A percentile compares a stretch with the other conserved stretches of the same genome.
Evolutionary conservation across 371 early-diverging fungal genomes (phyloP).

Genomic region (Mortierella sp.): DNA sequence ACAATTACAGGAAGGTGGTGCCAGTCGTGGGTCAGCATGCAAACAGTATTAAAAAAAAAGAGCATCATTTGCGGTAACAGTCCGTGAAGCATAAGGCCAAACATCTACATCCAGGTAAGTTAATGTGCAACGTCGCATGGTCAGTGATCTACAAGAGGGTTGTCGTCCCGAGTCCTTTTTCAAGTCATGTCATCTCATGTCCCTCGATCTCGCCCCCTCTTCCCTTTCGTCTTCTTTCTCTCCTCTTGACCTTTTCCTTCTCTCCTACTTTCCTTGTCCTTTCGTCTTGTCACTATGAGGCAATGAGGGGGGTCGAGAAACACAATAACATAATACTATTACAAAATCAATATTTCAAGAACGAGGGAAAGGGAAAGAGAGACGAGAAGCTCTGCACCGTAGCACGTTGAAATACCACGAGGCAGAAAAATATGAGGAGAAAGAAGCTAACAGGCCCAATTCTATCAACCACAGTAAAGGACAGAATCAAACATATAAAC

Average conservation of each 20-base stretch:
- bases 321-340: background rate
- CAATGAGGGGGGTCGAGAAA: background rate
- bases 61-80: background rate
- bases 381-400: background rate
- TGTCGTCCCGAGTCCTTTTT: no score
- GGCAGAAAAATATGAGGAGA: conserved; percentile 7
- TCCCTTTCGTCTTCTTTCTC: background rate
- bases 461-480: background rate
- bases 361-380: background rate
- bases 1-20: background rate
- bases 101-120: background rate
- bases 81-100: no score
- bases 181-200: background rate
- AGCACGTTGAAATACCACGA: background rate
- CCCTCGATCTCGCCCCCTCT: background rate
- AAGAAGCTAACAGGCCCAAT: background rate
- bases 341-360: background rate
- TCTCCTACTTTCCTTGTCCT: background rate
- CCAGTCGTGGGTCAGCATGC: background rate
- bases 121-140: background rate
- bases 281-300: background rate
- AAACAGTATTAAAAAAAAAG: background rate
- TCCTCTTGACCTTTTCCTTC: background rate
- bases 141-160: background rate
- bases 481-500: background rate